Base-by-base conservation (phyloP, 441 rosid species). In the Pelargonium australe region DNA sequence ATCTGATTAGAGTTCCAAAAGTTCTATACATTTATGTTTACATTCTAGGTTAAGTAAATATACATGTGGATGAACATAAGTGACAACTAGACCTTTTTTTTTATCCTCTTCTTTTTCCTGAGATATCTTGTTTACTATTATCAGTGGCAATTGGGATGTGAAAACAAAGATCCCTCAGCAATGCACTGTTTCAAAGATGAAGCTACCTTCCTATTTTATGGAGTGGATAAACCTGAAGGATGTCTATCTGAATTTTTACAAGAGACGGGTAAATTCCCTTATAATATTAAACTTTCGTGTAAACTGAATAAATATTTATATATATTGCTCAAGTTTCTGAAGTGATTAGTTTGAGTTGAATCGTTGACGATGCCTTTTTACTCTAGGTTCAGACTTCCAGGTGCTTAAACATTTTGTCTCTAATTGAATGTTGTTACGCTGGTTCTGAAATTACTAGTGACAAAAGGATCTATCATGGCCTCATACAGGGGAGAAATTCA, bases 151-250 rank as follows among this genome's bases (percentile, higher is more conserved):
- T 65, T 94, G 97, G 98, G 98, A 94, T 82, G 75, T 94, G 85
- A 94, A 94, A 81, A 88, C 98, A 58, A 83, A 88, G 80, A 73
- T 94, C 31, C 98, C 97, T 5, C 85, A 84, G 79, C 98, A 91
- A 70, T 94, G 97, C 76, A 37, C 68, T 23, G 90, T 88, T 60
- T 79, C 93, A 2, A 80, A 80, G 71, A 83, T 91, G 77, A 86
- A 83, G 53, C 90, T 89, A 74, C 98, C 98, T 0, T 71, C 84
- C 20, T 94, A 94, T 72, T 91, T 89, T 67, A 84, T 76, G 89
- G 92, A 94, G 76, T 94, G 97, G 98, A 83, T 91, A 76, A 94
- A 94, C 82, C 79, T 94, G 72, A 91, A 91, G 84, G 97, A 91
- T 73, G 84, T 82, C 12, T 94, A 85, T 74, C 81, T 86, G 40